A percentile compares a stretch with the other conserved stretches of the same genome.
Conservation (phyloP, 2,329 filamentous ascomycete species). For the Penicillium hordei region DNA sequence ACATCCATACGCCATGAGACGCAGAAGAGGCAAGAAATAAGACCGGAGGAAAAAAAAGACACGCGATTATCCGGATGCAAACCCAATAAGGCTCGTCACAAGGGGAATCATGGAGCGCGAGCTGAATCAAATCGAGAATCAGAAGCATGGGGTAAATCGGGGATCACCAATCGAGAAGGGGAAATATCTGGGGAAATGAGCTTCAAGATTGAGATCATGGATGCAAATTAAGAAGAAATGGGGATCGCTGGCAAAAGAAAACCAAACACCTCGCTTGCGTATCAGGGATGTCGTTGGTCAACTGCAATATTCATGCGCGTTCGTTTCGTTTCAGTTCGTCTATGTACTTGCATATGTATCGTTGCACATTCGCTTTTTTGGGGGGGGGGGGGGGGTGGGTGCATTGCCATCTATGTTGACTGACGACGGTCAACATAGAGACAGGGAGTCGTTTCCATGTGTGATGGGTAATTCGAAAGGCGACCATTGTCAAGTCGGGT, state of each 20-base stretch:
- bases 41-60: slow-evolving; percentile 9
- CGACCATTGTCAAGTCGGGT: slow-evolving; percentile 10
- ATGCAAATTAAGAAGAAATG: slow-evolving; percentile 13
- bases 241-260: slow-evolving; percentile 20
- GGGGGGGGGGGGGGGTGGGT: too few species aligned
- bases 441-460: slow-evolving; percentile 11
- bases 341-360: slow-evolving; percentile 27
- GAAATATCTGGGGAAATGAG: not conserved
- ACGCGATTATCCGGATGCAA: slow-evolving; percentile 15
- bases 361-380: slow-evolving; percentile 24
- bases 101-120: slow-evolving; percentile 10
- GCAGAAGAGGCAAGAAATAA: slow-evolving; percentile 8
- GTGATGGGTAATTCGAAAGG: slow-evolving; percentile 20
- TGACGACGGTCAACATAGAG: slow-evolving; percentile 2
- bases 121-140: slow-evolving; percentile 13
- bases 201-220: slow-evolving; percentile 12
- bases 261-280: slow-evolving; percentile 29
- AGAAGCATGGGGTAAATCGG: slow-evolving; percentile 5
- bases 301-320: slow-evolving; percentile 24
- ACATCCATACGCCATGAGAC: slow-evolving; percentile 13
- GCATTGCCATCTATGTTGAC: slow-evolving; percentile 7
- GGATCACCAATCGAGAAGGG: not conserved
- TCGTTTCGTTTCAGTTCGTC: slow-evolving; percentile 31
- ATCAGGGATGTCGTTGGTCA: slow-evolving; percentile 23
- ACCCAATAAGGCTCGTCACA: slow-evolving; percentile 12